phyloP scores from a whole-genome alignment of 345 rosid species.

The Euphorbia tirucalli region DNA sequence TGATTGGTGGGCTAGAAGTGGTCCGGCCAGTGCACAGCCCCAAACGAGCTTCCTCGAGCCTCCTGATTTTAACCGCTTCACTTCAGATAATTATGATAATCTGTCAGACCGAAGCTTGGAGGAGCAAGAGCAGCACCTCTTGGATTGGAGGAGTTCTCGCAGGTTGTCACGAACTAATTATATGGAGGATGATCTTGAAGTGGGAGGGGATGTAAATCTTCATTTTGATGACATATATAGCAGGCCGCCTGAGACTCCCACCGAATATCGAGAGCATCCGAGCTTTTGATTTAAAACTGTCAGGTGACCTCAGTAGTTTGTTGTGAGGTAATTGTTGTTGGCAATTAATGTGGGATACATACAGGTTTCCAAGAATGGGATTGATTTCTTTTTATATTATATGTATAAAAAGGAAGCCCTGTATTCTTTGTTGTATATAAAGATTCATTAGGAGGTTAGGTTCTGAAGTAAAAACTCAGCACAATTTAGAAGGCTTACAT shows the following conservation, averaged over 20 bases:
- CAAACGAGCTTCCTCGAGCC: slow-evolving; percentile 60
- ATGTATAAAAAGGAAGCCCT: slow-evolving; percentile 26
- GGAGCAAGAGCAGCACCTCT: slow-evolving; percentile 39
- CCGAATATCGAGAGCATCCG: slow-evolving; percentile 21
- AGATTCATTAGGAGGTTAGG: slow-evolving; percentile 32
- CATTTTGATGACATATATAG: slow-evolving; percentile 81
- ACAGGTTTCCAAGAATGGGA: slow-evolving; percentile 32
- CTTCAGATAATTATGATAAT: slow-evolving; percentile 28
- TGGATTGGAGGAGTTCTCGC: slow-evolving; percentile 37
- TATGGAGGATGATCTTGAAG: slow-evolving; percentile 55
- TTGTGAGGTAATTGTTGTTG: background rate
- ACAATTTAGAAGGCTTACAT: slow-evolving; percentile 21
- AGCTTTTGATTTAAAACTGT: slow-evolving; percentile 19
- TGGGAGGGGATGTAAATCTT: slow-evolving; percentile 49
- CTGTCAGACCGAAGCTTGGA: slow-evolving; percentile 47
- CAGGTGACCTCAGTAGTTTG: background rate
- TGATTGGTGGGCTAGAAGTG: slow-evolving; percentile 85
- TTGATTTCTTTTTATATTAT: background rate
- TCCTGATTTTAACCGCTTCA: slow-evolving; percentile 50
- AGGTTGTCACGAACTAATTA: slow-evolving; percentile 39
- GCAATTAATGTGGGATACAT: slow-evolving; percentile 28
- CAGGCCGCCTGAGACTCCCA: slow-evolving; percentile 56
- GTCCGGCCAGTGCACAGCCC: slow-evolving; percentile 24
- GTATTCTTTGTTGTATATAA: slow-evolving; percentile 57
- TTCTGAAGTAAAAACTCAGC: slow-evolving; percentile 21